These are phyloP conservation scores for Phytopythium cucurbitacearum DNA, from an alignment of 352 stramenopile species.

Conservation along the genomic window DNA sequence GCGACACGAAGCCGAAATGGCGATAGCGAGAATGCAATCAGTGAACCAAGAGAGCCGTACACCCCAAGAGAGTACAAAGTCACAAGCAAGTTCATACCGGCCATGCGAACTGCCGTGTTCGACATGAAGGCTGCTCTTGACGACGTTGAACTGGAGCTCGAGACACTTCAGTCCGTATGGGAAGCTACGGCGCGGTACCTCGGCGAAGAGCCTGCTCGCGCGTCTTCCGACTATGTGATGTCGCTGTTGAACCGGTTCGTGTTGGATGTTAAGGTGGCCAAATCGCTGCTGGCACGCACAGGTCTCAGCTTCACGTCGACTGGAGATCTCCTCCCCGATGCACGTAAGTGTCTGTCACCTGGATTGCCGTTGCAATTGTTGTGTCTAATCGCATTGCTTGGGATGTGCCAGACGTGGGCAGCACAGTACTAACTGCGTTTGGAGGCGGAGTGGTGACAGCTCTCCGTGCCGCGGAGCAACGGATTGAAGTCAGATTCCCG, in stretches of 20 bases:
- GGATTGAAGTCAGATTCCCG: slow-evolving; percentile 67
- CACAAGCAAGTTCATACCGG: slow-evolving; percentile 49
- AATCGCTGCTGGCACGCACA: slow-evolving; percentile 51
- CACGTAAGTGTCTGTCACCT: slow-evolving; percentile 26
- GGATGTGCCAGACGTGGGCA: slow-evolving; percentile 43
- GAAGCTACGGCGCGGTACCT: slow-evolving; percentile 64
- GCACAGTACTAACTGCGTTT: slow-evolving; percentile 53
- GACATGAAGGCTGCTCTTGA: slow-evolving; percentile 50
- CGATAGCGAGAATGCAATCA: background rate
- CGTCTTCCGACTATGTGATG: slow-evolving; percentile 71
- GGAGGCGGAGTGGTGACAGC: slow-evolving; percentile 61
- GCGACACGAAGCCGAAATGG: too few species aligned
- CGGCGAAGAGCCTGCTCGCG: slow-evolving; percentile 47
- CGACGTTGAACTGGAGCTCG: slow-evolving; percentile 60
- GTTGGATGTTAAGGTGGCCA: slow-evolving; percentile 72
- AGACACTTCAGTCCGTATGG: slow-evolving; percentile 56
- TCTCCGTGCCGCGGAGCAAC: slow-evolving; percentile 40
- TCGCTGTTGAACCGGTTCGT: slow-evolving; percentile 67
- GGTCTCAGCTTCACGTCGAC: slow-evolving; percentile 45
- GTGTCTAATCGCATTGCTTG: slow-evolving; percentile 2
- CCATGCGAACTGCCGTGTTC: slow-evolving; percentile 44
- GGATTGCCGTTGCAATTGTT: background rate
- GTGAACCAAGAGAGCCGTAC: slow-evolving; percentile 14
- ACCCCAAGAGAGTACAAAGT: slow-evolving; percentile 43
- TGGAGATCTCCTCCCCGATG: slow-evolving; percentile 25